Evolutionary conservation across 2,329 filamentous ascomycete species (phyloP).

Genomic region (Rosellinia necatrix): DNA sequence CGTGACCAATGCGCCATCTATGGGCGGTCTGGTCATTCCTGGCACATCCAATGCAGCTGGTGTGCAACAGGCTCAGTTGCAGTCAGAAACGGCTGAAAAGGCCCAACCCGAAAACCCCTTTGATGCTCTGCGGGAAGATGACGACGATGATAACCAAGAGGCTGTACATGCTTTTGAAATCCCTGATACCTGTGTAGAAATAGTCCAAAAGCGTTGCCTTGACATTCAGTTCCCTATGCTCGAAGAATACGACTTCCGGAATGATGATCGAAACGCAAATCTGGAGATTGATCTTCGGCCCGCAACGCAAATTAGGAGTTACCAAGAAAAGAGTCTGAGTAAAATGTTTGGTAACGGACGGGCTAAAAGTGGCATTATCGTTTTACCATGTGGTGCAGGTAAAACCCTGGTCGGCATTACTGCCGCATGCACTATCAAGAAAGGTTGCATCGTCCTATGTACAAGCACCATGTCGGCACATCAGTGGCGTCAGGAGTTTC

Average conservation of each 20-base stretch:
- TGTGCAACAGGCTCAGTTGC: conserved; percentile 70
- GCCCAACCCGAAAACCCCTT: conserved; percentile 70
- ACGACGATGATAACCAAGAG: conserved; percentile 84
- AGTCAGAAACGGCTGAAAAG: conserved; percentile 53
- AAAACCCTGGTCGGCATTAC: conserved; percentile 99
- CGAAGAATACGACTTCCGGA: conserved; percentile 96
- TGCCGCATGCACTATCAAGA: conserved; percentile 96
- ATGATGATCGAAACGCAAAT: conserved; percentile 86
- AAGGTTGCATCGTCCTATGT: conserved; percentile 91
- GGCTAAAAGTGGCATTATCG: conserved; percentile 96
- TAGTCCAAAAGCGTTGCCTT: conserved; percentile 86
- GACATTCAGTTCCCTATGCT: conserved; percentile 85
- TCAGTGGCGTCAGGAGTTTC: conserved; percentile 94
- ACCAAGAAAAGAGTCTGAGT: conserved; percentile 95
- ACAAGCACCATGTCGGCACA: conserved; percentile 98
- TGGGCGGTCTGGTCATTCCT: conserved; percentile 86
- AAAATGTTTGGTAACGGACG: conserved; percentile 99
- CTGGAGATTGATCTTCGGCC: conserved; percentile 93
- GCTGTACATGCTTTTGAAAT: conserved; percentile 95
- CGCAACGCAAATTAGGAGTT: conserved; percentile 85
- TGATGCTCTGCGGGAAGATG: conserved; percentile 74
- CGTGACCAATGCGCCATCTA: conserved; percentile 83
- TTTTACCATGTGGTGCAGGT: conserved; percentile 92
- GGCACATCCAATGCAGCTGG: conserved; percentile 93
- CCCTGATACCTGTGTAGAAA: conserved; percentile 77